These are phyloP conservation scores for Platanthera guangdongensis DNA, from an alignment of 106 monocot genomes.

Conservation along the genomic window DNA sequence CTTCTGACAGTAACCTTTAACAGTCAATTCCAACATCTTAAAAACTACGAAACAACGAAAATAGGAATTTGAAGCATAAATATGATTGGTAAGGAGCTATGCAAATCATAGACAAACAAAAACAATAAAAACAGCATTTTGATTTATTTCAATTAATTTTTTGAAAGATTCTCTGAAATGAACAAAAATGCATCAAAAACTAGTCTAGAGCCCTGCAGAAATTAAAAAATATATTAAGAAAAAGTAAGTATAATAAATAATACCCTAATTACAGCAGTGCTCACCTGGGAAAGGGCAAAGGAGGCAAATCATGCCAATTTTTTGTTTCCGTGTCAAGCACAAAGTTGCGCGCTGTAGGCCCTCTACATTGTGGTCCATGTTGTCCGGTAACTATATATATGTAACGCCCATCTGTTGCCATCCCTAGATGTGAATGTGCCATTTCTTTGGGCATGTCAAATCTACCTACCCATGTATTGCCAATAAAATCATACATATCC, in stretches of 20 bases:
- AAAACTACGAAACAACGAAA: background rate
- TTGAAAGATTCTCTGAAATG: background rate
- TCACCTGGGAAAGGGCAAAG: constrained; percentile 80
- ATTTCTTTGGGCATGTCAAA: constrained; percentile 94
- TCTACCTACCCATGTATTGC: constrained; percentile 79
- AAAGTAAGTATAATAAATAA: background rate
- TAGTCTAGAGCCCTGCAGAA: background rate
- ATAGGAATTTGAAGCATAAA: background rate
- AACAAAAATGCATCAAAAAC: background rate
- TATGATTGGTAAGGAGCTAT: background rate
- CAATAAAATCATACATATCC: constrained; percentile 77
- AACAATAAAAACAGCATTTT: background rate
- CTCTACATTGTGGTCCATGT: constrained; percentile 93
- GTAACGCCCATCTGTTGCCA: constrained; percentile 84
- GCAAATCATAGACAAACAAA: background rate
- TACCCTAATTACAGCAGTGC: background rate
- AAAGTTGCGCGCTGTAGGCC: constrained; percentile 69
- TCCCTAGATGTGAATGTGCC: constrained; percentile 98
- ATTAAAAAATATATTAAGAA: background rate
- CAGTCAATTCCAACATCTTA: background rate
- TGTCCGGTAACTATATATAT: constrained; percentile 87
- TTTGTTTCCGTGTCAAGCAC: constrained; percentile 71
- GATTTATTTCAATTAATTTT: background rate
- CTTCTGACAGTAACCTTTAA: background rate
- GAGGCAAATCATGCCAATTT: constrained; percentile 68